A percentile compares a stretch with the other conserved stretches of the same genome.
Conservation (phyloP, 1,284 basidiomycete genomes). For the Malassezia psittaci region DNA sequence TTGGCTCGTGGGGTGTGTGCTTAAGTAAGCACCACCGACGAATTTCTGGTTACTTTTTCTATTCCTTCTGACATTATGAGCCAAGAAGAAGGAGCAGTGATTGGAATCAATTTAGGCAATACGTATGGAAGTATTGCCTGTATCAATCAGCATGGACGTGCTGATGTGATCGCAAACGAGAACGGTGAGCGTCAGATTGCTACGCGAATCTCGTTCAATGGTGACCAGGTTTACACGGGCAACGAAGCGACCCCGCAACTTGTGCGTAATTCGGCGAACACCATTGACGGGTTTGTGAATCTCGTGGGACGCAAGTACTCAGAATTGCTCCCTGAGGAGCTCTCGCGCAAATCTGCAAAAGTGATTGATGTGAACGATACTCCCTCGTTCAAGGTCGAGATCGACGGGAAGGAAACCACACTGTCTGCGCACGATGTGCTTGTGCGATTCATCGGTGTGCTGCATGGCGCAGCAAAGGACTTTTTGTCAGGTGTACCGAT, state of each 20-base stretch:
- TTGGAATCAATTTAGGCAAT: constrained; percentile 96
- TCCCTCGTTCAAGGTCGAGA: constrained; percentile 63
- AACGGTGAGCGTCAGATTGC: constrained; percentile 97
- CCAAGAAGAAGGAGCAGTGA: constrained; percentile 47
- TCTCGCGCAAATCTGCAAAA: constrained; percentile 71
- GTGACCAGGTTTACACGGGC: constrained; percentile 63
- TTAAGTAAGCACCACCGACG: neutral
- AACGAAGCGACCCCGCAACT: constrained; percentile 90
- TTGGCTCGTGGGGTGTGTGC: neutral
- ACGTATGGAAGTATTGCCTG: constrained; percentile 89
- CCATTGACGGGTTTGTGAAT: constrained; percentile 86
- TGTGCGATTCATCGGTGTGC: constrained; percentile 71
- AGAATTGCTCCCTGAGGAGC: constrained; percentile 59
- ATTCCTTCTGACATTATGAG: constrained; percentile 22
- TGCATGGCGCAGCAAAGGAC: constrained; percentile 78
- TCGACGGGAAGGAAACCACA: constrained; percentile 59
- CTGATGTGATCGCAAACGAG: constrained; percentile 71
- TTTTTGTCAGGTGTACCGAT: constrained; percentile 73
- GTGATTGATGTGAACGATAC: constrained; percentile 58
- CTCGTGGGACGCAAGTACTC: constrained; percentile 81
- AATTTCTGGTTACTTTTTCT: neutral
- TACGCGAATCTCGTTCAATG: constrained; percentile 81
- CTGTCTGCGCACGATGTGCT: constrained; percentile 76
- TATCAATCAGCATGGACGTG: constrained; percentile 63
- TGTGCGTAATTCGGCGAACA: constrained; percentile 88